phyloP scores from a whole-genome alignment of 768 basidiomycete genomes.

The Psilocybe sp. region DNA sequence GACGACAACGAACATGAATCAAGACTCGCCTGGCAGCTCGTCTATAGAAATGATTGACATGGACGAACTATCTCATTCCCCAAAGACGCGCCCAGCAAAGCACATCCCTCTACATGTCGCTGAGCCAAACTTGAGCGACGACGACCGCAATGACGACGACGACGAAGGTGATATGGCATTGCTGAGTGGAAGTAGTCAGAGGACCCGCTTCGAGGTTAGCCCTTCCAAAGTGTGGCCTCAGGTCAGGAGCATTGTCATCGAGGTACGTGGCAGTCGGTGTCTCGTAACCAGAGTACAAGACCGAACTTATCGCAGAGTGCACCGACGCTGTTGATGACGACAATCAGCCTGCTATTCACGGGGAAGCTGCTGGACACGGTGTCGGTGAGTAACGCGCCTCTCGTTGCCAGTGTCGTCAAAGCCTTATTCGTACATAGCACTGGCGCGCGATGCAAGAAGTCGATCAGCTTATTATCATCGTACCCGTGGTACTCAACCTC shows the following conservation, averaged over 20 bases:
- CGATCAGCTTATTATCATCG: conserved; percentile 95
- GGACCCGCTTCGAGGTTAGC: conserved; percentile 17
- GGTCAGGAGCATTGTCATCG: conserved; percentile 61
- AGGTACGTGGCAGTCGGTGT: conserved; percentile 44
- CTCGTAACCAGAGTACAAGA: background rate
- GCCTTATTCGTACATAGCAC: conserved; percentile 38
- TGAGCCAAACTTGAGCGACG: conserved; percentile 22
- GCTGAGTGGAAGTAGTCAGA: conserved; percentile 29
- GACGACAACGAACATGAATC: too few species aligned
- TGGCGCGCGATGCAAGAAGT: conserved; percentile 90
- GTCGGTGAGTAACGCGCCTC: conserved; percentile 50
- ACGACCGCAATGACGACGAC: conserved; percentile 3
- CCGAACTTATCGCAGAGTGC: conserved; percentile 54
- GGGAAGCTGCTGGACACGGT: conserved; percentile 88
- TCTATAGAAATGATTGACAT: too few species aligned
- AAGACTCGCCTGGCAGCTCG: too few species aligned
- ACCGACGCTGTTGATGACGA: conserved; percentile 82
- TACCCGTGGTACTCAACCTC: conserved; percentile 90
- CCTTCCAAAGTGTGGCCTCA: conserved; percentile 45
- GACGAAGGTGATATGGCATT: conserved; percentile 45
- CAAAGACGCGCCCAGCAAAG: too few species aligned
- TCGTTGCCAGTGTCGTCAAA: background rate
- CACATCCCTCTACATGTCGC: too few species aligned
- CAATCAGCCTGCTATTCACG: conserved; percentile 83
- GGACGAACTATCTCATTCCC: too few species aligned